Base-by-base conservation (phyloP, 1,284 basidiomycete species). In the Afroboletus lepidellus region DNA sequence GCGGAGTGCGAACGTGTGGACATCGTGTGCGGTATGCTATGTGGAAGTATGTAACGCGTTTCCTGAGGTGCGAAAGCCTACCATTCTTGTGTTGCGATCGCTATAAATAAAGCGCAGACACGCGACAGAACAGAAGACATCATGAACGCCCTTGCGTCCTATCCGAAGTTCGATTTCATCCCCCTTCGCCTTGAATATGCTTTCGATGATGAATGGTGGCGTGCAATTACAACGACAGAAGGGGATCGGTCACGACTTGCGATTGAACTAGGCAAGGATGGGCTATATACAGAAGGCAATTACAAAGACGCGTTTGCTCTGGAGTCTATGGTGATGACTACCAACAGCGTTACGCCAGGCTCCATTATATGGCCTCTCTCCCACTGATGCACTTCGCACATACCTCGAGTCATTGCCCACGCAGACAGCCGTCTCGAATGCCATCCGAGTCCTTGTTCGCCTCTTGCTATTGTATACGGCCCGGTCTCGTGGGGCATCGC, bases 351-450 rank as follows among this genome's bases (percentile, higher is more conserved):
- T 73, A 37, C 49, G 49, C 24, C 41, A 66, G 11, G 57, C 67
- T 25, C 62, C 69, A 46, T 57, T 63, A 51, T 41, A 3, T 18
- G 36, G 51, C 20, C 3, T 53, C 41, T 24, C 57, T 20, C 79
- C 89, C 4, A 56, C 77, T 1, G 66, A 73, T 1, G 70, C 77
- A 16, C 74, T 94, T 12, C 78, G 72, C 25, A 63, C 72, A 9
- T 88, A 88, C 57, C 77, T 95, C 2, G 69, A 78, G 1, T 81
- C 87, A 1, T 75, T 94, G 0, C 91, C 93, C 0, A 88, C 90
- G 0, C 79, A 84, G 29, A 92, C 92, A 0, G 88, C 91, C 11
- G 74, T 88, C 13, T 76, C 81, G 7, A 78, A 77, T 27, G 77
- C 87, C 0, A 74, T 89, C 27, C 77, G 81, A 44, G 82, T 78